Evolutionary conservation across 768 basidiomycete species (phyloP).

Genomic region (Podaxis pistillaris): DNA sequence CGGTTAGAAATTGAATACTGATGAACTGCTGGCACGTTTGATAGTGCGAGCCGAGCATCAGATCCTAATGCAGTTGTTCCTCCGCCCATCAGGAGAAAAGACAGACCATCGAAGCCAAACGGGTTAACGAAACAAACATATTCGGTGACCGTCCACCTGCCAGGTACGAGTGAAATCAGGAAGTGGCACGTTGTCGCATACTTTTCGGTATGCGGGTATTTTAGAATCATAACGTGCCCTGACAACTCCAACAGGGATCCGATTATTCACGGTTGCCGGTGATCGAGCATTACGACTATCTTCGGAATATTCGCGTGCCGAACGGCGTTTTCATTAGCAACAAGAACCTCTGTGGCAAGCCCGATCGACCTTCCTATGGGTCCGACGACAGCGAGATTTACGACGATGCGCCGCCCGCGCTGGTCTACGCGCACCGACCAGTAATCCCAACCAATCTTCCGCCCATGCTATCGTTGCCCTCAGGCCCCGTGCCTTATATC

Average conservation of each 20-base stretch:
- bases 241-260: conserved; percentile 44
- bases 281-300: conserved; percentile 72
- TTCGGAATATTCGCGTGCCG: conserved; percentile 65
- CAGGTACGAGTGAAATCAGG: conserved; percentile 51
- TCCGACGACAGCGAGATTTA: conserved; percentile 44
- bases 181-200: conserved; percentile 88
- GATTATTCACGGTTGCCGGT: conserved; percentile 71
- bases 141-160: conserved; percentile 70
- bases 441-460: conserved; percentile 17
- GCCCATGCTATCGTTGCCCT: conserved; percentile 19
- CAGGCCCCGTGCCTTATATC: neutral
- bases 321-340: conserved; percentile 72
- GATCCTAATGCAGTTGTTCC: conserved; percentile 59
- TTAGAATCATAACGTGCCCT: conserved; percentile 13
- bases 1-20: conserved; percentile 11
- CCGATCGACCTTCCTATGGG: conserved; percentile 43
- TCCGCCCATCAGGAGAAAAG: conserved; percentile 66
- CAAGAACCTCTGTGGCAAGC: conserved; percentile 45
- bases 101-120: conserved; percentile 73
- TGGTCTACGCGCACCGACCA: conserved; percentile 19
- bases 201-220: conserved; percentile 55
- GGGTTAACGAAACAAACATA: conserved; percentile 88
- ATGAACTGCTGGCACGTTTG: conserved; percentile 16
- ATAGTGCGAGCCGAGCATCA: conserved; percentile 56
- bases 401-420: conserved; percentile 27